Percentiles rank a stretch among this genome's conserved stretches.
Conservation (phyloP, 306 rosid species). For the Inga leiocalycina region DNA sequence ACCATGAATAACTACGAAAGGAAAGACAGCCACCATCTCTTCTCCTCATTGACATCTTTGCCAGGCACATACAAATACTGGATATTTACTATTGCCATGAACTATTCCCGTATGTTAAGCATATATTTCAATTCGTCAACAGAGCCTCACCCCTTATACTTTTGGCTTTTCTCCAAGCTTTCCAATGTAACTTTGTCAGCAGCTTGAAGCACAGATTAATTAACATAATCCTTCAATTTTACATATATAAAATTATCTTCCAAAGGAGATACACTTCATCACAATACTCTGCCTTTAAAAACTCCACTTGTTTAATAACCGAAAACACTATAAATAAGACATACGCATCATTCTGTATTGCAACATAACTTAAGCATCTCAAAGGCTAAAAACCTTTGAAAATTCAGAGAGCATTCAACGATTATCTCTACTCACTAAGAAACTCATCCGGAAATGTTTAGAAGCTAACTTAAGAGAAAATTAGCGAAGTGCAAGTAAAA, state of each 20-base stretch:
- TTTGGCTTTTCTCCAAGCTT: background rate
- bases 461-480: background rate
- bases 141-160: constrained; percentile 12
- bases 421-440: constrained; percentile 6
- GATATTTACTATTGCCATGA: constrained; percentile 16
- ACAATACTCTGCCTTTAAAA: background rate
- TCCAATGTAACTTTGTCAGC: constrained; percentile 22
- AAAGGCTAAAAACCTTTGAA: constrained; percentile 1
- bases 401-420: constrained; percentile 16
- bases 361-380: constrained; percentile 12
- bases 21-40: constrained; percentile 28
- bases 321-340: background rate
- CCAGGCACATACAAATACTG: background rate
- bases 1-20: constrained; percentile 16
- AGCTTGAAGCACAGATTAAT: constrained; percentile 7
- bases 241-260: background rate
- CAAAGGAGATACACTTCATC: constrained; percentile 21
- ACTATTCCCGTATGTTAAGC: constrained; percentile 25
- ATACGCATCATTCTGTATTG: constrained; percentile 14
- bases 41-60: constrained; percentile 32
- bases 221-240: background rate
- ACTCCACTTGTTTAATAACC: background rate
- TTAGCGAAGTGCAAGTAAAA: constrained; percentile 3
- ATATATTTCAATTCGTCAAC: constrained; percentile 19
- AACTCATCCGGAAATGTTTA: background rate